Base-by-base conservation (phyloP, 306 rosid genomes). In the Malus asiatica region DNA sequence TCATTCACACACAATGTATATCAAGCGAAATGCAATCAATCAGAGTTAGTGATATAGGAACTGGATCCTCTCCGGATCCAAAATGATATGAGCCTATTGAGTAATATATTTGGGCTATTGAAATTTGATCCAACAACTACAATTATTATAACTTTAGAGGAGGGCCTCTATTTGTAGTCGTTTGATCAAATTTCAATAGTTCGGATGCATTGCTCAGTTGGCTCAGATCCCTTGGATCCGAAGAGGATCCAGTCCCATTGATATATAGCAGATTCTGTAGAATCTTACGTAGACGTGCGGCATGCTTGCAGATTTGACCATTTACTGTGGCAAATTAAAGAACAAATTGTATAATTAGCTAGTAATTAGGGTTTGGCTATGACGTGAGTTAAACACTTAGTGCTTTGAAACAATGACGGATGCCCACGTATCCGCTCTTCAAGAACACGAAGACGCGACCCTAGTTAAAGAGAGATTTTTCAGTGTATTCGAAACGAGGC, bases 401-500 rank as follows among this genome's bases (percentile, higher is more conserved):
- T 29, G 44, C 23, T 64, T 30, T 16, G 38, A 27, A 25, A 14
- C 4, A 5, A 64, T 30, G 23, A 3, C 44, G 44, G 27, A 63
- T 29, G 44, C 68, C 44, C 68, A 8, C 44, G 68, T 64, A 64
- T 30, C 44, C 4, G 20, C 18, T 64, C 23, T 64, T 64, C 44
- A 33, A 32, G 35, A 64, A 12, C 68, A 64, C 35, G 11, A 25
- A 61, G 33, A 32, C 8, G 55, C 16, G 3, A 16, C 38, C 38
- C 20, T 6, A 25, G n/a, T 20, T 30, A 51, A 15, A 19, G 19
- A 14, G 8, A 4, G 18, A 15, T 4, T 48, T 48, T 14, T 48
- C 0, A 15, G 3, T 48, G 53, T 46, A 1, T 14, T 1, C 0
- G 0, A 0, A 46, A 4, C 1, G 6, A 46, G 0, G 0, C 11